Evolutionary conservation across 202 grass and related monocot genomes (phyloP), one percentile per base, ranked within the genome.

Genomic region (Musa balbisiana): DNA sequence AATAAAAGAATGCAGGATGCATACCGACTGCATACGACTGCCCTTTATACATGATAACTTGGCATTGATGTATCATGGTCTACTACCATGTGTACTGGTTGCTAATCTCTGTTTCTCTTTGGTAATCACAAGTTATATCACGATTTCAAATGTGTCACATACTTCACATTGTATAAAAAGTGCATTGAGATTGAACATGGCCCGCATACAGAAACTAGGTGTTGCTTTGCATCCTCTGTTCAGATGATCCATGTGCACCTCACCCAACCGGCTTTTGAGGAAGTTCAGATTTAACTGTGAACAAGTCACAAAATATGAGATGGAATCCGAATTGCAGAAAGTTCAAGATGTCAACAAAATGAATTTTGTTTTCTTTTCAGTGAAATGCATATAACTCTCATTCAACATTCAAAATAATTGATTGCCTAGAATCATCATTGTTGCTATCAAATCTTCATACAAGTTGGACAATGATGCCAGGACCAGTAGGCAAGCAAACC

Each of bases 141-240:
- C 88, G 83, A 98, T 60, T 53, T 98, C 94, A 71, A 92, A 93
- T 62, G 80, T 88, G 72, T 27, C 79, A 72, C 94, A 93, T 83
- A 79, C 81, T 81, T 86, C 67, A 33, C 94, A 98, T 49, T 89
- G 85, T 49, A 93, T 92, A 82, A 80, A 93, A 60, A 98, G 82
- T 58, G 94, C 94, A 83, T 80, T 93, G 29, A 98, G 69, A 64
- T 87, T 85, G 81, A 93, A 98, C 77, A 87, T 93, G n/a, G 73
- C 73, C 10, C 85, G 83, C 55, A 91, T 80, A 76, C 86, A 89
- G 76, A 93, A 94, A 33, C 85, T 91, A 6, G 94, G 94, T 51
- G 77, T 63, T 60, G 85, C 75, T 90, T 86, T 94, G 82, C 94
- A 98, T 76, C 91, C 94, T 89, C 88, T 86, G 79, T 98, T 70